Base-by-base conservation (phyloP, 768 basidiomycete species). In the Calocybe cyanea region DNA sequence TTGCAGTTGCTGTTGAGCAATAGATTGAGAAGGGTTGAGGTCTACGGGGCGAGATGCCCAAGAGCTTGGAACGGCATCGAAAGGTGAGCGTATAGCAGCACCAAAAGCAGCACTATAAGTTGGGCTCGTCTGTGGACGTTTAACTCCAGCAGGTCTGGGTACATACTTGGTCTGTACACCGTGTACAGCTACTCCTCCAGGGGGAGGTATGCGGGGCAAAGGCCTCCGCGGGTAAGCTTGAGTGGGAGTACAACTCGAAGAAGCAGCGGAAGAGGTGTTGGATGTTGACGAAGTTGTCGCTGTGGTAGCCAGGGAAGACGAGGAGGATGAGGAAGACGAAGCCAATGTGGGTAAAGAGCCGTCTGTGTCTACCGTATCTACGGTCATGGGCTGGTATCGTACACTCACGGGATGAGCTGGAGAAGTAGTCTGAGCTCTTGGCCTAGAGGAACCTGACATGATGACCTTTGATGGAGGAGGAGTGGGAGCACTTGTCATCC, bases 301-400 rank as follows among this genome's bases (percentile, higher is more conserved):
- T 17, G 41, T 40, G 5, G 51, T 15, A 37, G 35, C 46, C 7
- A 55, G 23, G n/a, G 47, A 31, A 44, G 45, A 32, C 10, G 38
- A 39, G 3, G 39, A 42, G 28, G 41, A 55, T 21, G 46, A 48
- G 14, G 40, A 44, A 19, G 32, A 37, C 13, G 37, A 6, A 7
- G 14, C 34, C 7, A 35, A 39, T 31, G 37, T 53, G 17, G 46
- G 48, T n/a, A 33, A 36, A 15, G 32, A 19, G 11, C 41, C 51
- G 21, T 42, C 25, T 2, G 44, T 40, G 10, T 43, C 43, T 15
- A 46, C 25, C 4, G 49, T 53, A 38, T 60, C 59, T 3, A 61
- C 59, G 7, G 57, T 52, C 44, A 63, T 47, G 10, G 65, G 46
- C 38, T 63, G 65, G 43, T 61, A 61, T 18, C 58, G 55, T 46